Evolutionary conservation across 768 basidiomycete genomes (phyloP).

Genomic region (Trametes villosa): DNA sequence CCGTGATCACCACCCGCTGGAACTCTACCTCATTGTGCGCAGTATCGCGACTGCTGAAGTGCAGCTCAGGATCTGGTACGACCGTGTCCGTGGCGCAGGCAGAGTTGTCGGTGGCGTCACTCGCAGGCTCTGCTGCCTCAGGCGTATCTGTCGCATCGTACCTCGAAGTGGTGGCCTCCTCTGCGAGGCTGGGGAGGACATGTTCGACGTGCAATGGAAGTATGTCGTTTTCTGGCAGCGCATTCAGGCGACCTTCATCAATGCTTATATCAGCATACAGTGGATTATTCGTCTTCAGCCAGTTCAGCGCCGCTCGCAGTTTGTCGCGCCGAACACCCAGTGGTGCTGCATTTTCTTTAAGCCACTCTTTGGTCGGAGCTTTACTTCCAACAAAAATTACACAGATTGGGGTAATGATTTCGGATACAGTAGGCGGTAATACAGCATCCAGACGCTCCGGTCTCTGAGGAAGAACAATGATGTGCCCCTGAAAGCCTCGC

Average conservation of each 20-base stretch:
- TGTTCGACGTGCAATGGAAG: not conserved
- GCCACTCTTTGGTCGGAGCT: conserved; percentile 22
- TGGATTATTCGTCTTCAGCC: not conserved
- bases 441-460: conserved; percentile 33
- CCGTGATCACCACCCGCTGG: conserved; percentile 28
- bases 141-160: too few relatives aligned
- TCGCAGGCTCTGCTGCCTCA: too few relatives aligned
- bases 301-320: not conserved
- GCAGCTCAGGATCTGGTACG: too few relatives aligned
- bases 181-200: not conserved
- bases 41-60: not conserved
- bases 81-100: too few relatives aligned
- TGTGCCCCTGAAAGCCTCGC: conserved; percentile 42
- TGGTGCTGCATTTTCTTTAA: not conserved
- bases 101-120: too few relatives aligned
- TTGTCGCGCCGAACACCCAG: not conserved
- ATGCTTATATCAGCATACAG: not conserved
- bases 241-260: not conserved
- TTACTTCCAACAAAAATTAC: conserved; percentile 44
- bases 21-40: not conserved
- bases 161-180: too few relatives aligned
- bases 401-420: conserved; percentile 42
- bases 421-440: conserved; percentile 42
- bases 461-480: conserved; percentile 46
- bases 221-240: not conserved